Conservation (phyloP, 2,329 filamentous ascomycete species). For the Leptodontidium sp. region DNA sequence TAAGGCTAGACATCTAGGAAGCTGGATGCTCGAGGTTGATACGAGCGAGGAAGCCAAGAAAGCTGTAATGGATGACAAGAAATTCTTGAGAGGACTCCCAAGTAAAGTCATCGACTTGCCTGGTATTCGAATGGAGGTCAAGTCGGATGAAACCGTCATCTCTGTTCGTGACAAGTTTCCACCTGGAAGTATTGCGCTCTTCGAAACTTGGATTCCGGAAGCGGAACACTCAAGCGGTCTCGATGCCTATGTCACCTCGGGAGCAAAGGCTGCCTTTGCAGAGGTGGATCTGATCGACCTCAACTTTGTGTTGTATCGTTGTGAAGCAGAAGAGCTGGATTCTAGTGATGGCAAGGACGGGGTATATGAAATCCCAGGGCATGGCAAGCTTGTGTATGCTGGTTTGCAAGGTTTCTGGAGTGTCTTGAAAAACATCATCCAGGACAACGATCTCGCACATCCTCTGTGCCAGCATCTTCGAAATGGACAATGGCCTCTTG, state of each 20-base stretch:
- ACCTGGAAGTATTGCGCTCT: slow-evolving; percentile 91
- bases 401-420: slow-evolving; percentile 99
- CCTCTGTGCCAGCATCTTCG: slow-evolving; percentile 92
- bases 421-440: slow-evolving; percentile 82
- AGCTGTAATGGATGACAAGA: slow-evolving; percentile 71
- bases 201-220: slow-evolving; percentile 94
- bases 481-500: slow-evolving; percentile 89
- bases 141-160: slow-evolving; percentile 79
- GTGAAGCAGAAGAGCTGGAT: slow-evolving; percentile 87
- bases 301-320: slow-evolving; percentile 91
- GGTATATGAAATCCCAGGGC: slow-evolving; percentile 85
- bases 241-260: slow-evolving; percentile 85
- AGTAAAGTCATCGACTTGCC: slow-evolving; percentile 79
- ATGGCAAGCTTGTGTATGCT: slow-evolving; percentile 89
- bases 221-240: slow-evolving; percentile 85
- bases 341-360: slow-evolving; percentile 82
- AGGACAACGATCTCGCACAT: slow-evolving; percentile 90
- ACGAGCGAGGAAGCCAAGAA: slow-evolving; percentile 73
- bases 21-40: slow-evolving; percentile 92
- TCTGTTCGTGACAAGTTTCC: slow-evolving; percentile 84
- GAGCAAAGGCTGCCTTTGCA: slow-evolving; percentile 79
- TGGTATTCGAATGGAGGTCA: slow-evolving; percentile 76
- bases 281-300: slow-evolving; percentile 81
- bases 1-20: slow-evolving; percentile 84
- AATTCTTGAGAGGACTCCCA: slow-evolving; percentile 81